Percentiles rank a stretch among this genome's conserved stretches.
Conservation (phyloP, 2,329 filamentous ascomycete species). For the Plectosphaerella cucumerina region DNA sequence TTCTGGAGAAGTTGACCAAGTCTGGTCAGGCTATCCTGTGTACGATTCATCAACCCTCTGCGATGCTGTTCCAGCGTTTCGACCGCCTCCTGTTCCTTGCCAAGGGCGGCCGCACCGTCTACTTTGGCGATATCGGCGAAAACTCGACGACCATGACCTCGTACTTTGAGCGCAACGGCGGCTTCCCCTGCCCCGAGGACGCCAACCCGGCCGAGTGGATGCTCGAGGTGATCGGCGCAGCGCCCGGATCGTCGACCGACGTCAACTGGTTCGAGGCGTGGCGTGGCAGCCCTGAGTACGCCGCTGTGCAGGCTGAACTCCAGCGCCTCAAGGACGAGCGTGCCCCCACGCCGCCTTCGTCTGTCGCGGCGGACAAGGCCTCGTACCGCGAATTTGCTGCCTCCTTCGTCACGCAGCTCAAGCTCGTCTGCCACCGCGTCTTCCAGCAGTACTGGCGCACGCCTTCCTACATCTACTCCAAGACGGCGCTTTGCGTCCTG, state of each 20-base stretch:
- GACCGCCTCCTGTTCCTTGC: constrained; percentile 76
- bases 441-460: constrained; percentile 93
- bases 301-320: constrained; percentile 52
- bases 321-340: constrained; percentile 50
- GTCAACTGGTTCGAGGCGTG: constrained; percentile 63
- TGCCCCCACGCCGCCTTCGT: constrained; percentile 20
- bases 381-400: constrained; percentile 76
- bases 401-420: constrained; percentile 64
- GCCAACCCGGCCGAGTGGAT: constrained; percentile 85
- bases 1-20: constrained; percentile 85
- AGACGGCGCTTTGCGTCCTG: constrained; percentile 62
- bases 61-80: constrained; percentile 90
- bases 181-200: constrained; percentile 56
- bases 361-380: constrained; percentile 29
- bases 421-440: constrained; percentile 65
- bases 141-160: constrained; percentile 63
- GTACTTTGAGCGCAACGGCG: constrained; percentile 75
- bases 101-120: constrained; percentile 72
- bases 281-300: constrained; percentile 54
- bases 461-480: constrained; percentile 84
- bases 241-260: constrained; percentile 59
- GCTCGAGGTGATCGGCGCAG: constrained; percentile 59
- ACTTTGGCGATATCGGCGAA: constrained; percentile 75
- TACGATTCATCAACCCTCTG: constrained; percentile 96
- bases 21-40: constrained; percentile 91